Conservation (phyloP, 1,284 basidiomycete genomes). For the Microbotryum saponariae region DNA sequence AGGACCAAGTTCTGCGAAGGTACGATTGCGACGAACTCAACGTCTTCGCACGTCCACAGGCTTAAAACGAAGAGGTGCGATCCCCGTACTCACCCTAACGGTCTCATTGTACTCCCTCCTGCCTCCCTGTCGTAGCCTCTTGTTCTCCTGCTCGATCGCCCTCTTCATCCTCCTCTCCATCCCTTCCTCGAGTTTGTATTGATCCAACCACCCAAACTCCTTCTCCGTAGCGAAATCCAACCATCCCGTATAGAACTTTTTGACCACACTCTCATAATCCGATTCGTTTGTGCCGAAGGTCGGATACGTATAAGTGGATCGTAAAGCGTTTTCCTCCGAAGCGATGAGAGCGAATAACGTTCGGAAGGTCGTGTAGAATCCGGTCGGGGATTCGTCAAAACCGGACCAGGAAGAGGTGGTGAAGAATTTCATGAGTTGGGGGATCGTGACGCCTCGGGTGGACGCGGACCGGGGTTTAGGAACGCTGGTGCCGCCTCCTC, state of each 20-base stretch:
- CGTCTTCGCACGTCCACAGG: neutral
- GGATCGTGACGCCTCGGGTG: slow-evolving; percentile 51
- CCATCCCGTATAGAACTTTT: slow-evolving; percentile 77
- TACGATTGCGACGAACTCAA: neutral
- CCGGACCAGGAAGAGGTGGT: slow-evolving; percentile 64
- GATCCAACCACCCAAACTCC: slow-evolving; percentile 81
- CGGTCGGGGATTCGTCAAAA: slow-evolving; percentile 61
- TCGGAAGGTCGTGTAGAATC: slow-evolving; percentile 84
- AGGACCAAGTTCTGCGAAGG: slow-evolving; percentile 60
- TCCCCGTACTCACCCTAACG: slow-evolving; percentile 55
- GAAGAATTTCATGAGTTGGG: slow-evolving; percentile 80
- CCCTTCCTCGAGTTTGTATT: slow-evolving; percentile 74
- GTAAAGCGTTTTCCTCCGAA: slow-evolving; percentile 61
- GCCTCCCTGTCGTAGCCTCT: slow-evolving; percentile 72
- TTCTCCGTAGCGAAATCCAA: slow-evolving; percentile 79
- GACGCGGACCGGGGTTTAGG: neutral
- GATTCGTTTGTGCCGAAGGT: slow-evolving; percentile 76
- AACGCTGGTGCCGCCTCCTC: neutral
- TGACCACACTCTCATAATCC: slow-evolving; percentile 49
- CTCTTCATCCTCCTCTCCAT: slow-evolving; percentile 77
- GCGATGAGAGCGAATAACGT: slow-evolving; percentile 77
- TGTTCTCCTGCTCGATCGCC: slow-evolving; percentile 96
- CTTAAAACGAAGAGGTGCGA: slow-evolving; percentile 3
- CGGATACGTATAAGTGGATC: slow-evolving; percentile 53
- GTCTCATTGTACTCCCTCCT: slow-evolving; percentile 89